Conservation (phyloP, 2,329 filamentous ascomycete genomes). For the Cytospora chrysosperma region DNA sequence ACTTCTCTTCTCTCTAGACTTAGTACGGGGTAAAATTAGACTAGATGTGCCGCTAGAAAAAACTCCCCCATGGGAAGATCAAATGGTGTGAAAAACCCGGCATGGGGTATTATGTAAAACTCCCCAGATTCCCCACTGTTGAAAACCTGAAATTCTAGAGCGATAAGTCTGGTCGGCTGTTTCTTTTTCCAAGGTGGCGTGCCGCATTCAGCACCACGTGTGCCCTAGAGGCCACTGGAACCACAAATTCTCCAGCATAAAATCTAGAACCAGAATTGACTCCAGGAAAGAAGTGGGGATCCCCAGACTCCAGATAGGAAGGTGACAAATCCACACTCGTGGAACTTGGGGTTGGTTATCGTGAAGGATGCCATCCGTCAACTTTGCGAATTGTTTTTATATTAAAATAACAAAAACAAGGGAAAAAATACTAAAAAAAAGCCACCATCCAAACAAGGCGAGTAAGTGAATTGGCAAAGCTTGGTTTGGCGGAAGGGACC, state of each 20-base stretch:
- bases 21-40: too few species aligned
- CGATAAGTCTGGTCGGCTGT: too few species aligned
- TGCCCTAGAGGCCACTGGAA: background rate
- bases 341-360: background rate
- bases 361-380: background rate
- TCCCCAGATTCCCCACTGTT: constrained; percentile 6
- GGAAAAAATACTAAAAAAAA: background rate
- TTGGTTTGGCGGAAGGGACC: constrained; percentile 2
- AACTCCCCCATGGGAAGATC: background rate
- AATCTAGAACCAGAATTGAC: constrained; percentile 6
- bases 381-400: background rate
- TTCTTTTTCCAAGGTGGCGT: background rate
- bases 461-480: too few species aligned
- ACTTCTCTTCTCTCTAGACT: background rate
- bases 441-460: constrained; percentile 11
- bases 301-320: constrained; percentile 16
- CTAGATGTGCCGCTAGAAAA: background rate
- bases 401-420: background rate
- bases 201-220: background rate
- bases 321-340: background rate
- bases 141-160: too few species aligned
- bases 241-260: constrained; percentile 13
- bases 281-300: constrained; percentile 22
- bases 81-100: background rate
- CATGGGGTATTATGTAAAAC: constrained; percentile 6